These are phyloP conservation scores for Eucommia ulmoides DNA, from an alignment of 257 asterid species.

Conservation along the genomic window DNA sequence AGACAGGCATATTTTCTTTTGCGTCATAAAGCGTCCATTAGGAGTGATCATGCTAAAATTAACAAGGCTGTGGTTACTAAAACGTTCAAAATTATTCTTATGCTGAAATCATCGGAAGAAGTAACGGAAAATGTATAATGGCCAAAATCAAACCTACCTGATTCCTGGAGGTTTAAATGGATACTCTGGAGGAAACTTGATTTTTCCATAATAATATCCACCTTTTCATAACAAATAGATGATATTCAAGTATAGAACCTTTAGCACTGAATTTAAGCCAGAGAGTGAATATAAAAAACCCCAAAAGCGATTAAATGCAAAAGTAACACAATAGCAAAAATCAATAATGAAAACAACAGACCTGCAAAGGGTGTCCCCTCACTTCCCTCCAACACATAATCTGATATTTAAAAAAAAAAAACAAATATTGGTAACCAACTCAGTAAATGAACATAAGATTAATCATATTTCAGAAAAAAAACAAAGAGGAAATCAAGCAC, in stretches of 20 bases:
- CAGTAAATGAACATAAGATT: too few species aligned
- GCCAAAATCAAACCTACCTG: constrained; percentile 40
- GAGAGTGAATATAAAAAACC: background rate
- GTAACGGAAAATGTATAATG: too few species aligned
- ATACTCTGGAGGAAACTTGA: constrained; percentile 94
- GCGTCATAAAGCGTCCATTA: constrained; percentile 88
- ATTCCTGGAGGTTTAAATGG: constrained; percentile 94
- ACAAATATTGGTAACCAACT: too few species aligned
- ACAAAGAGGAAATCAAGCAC: too few species aligned
- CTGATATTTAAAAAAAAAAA: too few species aligned
- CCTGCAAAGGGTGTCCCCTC: constrained; percentile 99
- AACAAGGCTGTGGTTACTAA: constrained; percentile 10
- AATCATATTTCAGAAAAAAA: too few species aligned
- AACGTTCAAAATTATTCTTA: too few species aligned
- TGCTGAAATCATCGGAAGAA: too few species aligned
- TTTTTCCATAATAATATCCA: constrained; percentile 93
- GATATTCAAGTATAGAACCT: constrained; percentile 8
- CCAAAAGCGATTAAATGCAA: background rate
- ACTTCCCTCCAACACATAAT: constrained; percentile 98
- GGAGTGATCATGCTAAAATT: constrained; percentile 57
- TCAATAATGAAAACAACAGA: constrained; percentile 20
- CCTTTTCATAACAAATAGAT: constrained; percentile 27
- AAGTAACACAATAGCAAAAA: background rate
- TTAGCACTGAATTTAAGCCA: constrained; percentile 5
- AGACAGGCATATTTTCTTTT: constrained; percentile 84